phyloP scores from a whole-genome alignment of 768 basidiomycete genomes.

The Megacollybia marginata region DNA sequence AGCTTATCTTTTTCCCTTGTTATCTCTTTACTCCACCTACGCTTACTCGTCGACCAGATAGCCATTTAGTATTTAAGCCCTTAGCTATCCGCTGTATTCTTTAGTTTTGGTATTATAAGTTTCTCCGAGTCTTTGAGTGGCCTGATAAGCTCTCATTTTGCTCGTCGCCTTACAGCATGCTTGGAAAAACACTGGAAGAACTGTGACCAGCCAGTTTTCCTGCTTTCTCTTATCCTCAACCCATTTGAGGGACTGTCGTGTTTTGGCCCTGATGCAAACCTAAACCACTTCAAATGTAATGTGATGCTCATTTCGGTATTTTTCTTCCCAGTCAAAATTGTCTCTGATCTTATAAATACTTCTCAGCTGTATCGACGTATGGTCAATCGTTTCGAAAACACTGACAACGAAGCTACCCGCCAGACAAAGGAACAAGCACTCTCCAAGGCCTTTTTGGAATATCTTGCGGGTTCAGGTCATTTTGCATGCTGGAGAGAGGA shows the following conservation, averaged over 20 bases:
- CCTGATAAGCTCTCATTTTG: no score
- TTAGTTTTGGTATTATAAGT: no score
- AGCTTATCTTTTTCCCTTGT: no score
- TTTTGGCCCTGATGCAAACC: conserved; percentile 17
- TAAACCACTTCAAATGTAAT: conserved; percentile 16
- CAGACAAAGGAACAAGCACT: conserved; percentile 11
- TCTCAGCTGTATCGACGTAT: conserved; percentile 6
- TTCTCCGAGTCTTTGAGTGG: no score
- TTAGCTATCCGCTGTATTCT: no score
- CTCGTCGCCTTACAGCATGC: no score
- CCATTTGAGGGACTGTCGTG: conserved; percentile 19
- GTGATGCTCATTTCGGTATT: conserved; percentile 15
- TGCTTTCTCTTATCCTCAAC: conserved; percentile 20
- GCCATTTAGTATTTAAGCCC: no score
- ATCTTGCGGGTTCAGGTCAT: conserved; percentile 8
- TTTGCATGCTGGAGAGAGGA: conserved; percentile 15
- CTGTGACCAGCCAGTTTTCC: conserved; percentile 21
- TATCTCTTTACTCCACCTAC: no score
- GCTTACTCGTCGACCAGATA: no score
- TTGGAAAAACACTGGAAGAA: conserved; percentile 23
- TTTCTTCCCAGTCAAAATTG: not conserved
- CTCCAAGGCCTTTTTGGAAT: conserved; percentile 12
- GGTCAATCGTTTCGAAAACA: conserved; percentile 4
- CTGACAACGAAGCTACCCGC: conserved; percentile 3
- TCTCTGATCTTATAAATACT: not conserved